Evolutionary conservation across 179 eudicot genomes (phyloP).

Genomic region (Carnegiea gigantea): DNA sequence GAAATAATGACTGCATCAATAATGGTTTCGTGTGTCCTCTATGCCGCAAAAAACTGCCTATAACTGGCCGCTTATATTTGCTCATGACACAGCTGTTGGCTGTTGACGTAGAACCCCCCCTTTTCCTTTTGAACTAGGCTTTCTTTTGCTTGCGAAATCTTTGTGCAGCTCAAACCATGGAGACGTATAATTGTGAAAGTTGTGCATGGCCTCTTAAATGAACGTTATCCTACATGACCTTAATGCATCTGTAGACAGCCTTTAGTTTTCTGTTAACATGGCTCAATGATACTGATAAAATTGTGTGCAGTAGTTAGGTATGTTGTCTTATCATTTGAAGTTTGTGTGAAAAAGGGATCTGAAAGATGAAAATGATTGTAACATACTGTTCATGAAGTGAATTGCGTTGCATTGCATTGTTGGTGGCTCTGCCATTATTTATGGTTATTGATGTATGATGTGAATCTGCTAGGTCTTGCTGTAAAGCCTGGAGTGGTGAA

Average conservation of each 20-base stretch:
- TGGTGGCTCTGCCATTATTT: constrained; percentile 13
- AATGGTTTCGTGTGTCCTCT: background rate
- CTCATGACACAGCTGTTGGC: no score
- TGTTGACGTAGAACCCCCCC: no score
- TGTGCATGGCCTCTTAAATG: background rate
- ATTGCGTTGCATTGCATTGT: background rate
- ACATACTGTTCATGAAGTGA: background rate
- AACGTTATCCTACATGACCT: background rate
- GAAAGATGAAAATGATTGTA: background rate
- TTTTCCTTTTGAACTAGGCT: background rate
- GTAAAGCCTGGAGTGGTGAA: constrained; percentile 81
- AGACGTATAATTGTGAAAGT: background rate
- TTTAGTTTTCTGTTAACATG: background rate
- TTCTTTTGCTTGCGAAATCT: background rate
- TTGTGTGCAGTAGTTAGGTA: background rate
- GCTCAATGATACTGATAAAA: background rate
- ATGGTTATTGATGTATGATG: background rate
- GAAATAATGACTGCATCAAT: background rate
- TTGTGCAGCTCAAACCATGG: background rate
- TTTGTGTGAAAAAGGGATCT: background rate
- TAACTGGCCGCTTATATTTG: no score
- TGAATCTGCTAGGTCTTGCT: constrained; percentile 66
- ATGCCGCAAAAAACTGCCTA: no score
- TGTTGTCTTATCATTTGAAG: background rate
- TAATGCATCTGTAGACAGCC: background rate